phyloP scores from a whole-genome alignment of 1,284 basidiomycete genomes.

The Porodaedalea pini region DNA sequence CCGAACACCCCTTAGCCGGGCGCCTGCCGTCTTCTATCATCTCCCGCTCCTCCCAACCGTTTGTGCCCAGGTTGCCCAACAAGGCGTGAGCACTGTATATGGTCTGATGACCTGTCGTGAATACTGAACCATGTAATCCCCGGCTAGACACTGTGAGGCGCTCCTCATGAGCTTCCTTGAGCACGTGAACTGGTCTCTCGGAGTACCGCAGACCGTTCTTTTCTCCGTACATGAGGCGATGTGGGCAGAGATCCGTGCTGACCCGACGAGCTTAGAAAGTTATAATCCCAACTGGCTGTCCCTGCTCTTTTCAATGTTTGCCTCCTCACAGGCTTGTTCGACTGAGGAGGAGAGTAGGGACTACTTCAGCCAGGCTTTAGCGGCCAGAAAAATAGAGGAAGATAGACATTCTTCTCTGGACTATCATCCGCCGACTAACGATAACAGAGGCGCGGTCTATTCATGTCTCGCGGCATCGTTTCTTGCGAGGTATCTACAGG shows the following conservation, averaged over 20 bases:
- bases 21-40: not conserved
- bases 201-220: slow-evolving; percentile 49
- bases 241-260: slow-evolving; percentile 39
- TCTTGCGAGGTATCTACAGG: slow-evolving; percentile 43
- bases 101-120: not conserved
- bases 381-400: slow-evolving; percentile 44
- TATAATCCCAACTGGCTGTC: slow-evolving; percentile 41
- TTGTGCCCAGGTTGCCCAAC: slow-evolving; percentile 5
- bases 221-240: slow-evolving; percentile 38
- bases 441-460: slow-evolving; percentile 35
- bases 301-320: slow-evolving; percentile 46
- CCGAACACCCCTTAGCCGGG: not conserved
- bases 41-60: not conserved
- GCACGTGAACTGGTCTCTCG: slow-evolving; percentile 48
- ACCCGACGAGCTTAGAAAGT: slow-evolving; percentile 32
- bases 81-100: not conserved
- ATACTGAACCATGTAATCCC: slow-evolving; percentile 20
- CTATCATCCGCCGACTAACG: slow-evolving; percentile 14
- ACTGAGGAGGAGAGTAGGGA: slow-evolving; percentile 30
- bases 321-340: slow-evolving; percentile 33
- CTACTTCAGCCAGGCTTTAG: slow-evolving; percentile 42
- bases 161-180: slow-evolving; percentile 41
- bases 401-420: slow-evolving; percentile 40
- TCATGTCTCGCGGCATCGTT: slow-evolving; percentile 47
- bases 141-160: slow-evolving; percentile 34